phyloP scores from a whole-genome alignment of 768 basidiomycete species.

The Tylopilus intermedius region DNA sequence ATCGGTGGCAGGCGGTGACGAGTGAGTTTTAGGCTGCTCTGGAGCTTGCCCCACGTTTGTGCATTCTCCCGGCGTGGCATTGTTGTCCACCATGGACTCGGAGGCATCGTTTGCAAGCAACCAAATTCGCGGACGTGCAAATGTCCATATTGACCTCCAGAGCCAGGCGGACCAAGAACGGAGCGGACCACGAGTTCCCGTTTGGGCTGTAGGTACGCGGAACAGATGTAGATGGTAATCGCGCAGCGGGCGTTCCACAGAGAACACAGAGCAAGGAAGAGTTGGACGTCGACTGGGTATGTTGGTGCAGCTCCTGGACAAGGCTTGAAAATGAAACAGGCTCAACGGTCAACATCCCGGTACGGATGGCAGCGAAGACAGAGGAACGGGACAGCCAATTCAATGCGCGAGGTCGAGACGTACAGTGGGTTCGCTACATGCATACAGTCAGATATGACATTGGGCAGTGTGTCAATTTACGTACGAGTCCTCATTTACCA shows the following conservation, averaged over 20 bases:
- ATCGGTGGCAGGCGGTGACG: no score
- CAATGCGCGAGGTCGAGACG: conserved; percentile 89
- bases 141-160: no score
- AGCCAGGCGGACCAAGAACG: no score
- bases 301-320: conserved; percentile 46
- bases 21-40: no score
- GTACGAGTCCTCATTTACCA: conserved; percentile 80
- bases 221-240: conserved; percentile 34
- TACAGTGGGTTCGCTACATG: conserved; percentile 72
- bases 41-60: no score
- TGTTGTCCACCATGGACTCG: no score
- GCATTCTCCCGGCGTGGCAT: no score
- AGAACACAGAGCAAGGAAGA: conserved; percentile 67
- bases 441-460: conserved; percentile 8
- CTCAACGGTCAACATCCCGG: conserved; percentile 83
- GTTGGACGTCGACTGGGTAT: conserved; percentile 41
- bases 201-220: conserved; percentile 38
- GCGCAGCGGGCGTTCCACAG: conserved; percentile 58
- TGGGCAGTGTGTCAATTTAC: conserved; percentile 31
- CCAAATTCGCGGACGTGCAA: no score
- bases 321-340: conserved; percentile 65
- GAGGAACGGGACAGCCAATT: conserved; percentile 90
- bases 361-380: conserved; percentile 79
- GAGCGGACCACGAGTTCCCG: conserved; percentile 42
- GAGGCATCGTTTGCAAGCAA: no score